Conservation (phyloP, 108 stramenopile genomes). For the Fragilariopsis cylindrus region DNA sequence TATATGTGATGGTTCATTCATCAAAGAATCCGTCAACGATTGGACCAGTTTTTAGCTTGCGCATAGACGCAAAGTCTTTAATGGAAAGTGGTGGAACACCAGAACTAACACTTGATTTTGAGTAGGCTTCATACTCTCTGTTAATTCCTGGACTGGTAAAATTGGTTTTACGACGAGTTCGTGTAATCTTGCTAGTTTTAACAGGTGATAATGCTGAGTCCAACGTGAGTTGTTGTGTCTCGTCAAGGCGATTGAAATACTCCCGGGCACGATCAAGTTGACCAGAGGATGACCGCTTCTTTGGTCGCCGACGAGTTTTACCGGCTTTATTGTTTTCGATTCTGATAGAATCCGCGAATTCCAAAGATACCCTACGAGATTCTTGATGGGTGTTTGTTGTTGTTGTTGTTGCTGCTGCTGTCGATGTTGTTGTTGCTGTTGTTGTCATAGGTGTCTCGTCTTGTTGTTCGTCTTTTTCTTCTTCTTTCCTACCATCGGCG, state of each 20-base stretch:
- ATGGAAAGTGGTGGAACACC: constrained; percentile 33
- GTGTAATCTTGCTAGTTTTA: constrained; percentile 9
- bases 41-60: constrained; percentile 18
- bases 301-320: not conserved
- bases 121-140: constrained; percentile 28
- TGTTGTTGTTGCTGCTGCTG: constrained; percentile 1
- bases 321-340: not conserved
- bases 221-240: constrained; percentile 24
- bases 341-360: constrained; percentile 1
- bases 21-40: constrained; percentile 47
- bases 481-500: not conserved
- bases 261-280: constrained; percentile 22
- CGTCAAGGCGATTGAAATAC: constrained; percentile 39
- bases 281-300: not conserved
- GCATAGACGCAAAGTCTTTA: constrained; percentile 30
- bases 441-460: too few relatives aligned
- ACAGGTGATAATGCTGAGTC: constrained; percentile 20
- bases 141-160: constrained; percentile 18
- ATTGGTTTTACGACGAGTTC: constrained; percentile 27
- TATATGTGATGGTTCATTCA: not conserved
- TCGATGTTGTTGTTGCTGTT: not conserved
- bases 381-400: not conserved
- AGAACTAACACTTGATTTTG: constrained; percentile 10
- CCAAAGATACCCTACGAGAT: constrained; percentile 5
- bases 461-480: too few relatives aligned